Base-by-base conservation (phyloP, 768 basidiomycete genomes). In the Tricholoma saponaceum region DNA sequence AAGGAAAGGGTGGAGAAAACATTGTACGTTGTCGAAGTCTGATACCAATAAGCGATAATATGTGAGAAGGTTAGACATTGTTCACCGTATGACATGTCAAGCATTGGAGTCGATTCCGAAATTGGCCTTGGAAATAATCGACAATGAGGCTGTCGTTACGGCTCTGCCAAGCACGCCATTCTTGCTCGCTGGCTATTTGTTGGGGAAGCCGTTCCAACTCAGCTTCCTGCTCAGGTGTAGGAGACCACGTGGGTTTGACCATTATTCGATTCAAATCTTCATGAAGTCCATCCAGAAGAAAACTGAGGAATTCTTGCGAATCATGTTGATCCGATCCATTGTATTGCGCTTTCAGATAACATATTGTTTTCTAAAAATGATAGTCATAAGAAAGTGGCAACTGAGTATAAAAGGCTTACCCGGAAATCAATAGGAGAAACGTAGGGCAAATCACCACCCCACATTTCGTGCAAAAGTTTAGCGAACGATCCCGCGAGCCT, bases 11-110 rank as follows among this genome's bases (percentile, higher is more conserved):
- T 95, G 79, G 97, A 98, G 72, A 98, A 98, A 6, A 90, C 82
- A 68, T 98, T 97, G 65, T 95, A 98, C 4, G 95, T 98, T 25
- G 95, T 98, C 26, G 95, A 97, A 4, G 95, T 98, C 95, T 98
- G 50, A 37, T 14, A 46, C 26, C 52, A 49, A 51, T 47, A 55
- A 43, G 53, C n/a, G 25, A 49, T 25, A 39, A 53, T 20, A 58
- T 43, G 51, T 54, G 35, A 32, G 39, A 52, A 43, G 28, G 9
- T 37, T 37, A 52, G 51, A 41, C 9, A 6, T 47, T 35, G 71
- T 74, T 59, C 60, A 95, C 95, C 72, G 92, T 91, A 60, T 85
- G 79, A 69, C 96, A 99, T 4, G 90, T 96, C 68, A 94, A 67
- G 70, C 96, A 99, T 65, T 91, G 83, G 73, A 99, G 71, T 54